A percentile compares a stretch with the other conserved stretches of the same genome.
Conservation (phyloP, 495 filamentous ascomycete species). For the Annulohypoxylon bovei region DNA sequence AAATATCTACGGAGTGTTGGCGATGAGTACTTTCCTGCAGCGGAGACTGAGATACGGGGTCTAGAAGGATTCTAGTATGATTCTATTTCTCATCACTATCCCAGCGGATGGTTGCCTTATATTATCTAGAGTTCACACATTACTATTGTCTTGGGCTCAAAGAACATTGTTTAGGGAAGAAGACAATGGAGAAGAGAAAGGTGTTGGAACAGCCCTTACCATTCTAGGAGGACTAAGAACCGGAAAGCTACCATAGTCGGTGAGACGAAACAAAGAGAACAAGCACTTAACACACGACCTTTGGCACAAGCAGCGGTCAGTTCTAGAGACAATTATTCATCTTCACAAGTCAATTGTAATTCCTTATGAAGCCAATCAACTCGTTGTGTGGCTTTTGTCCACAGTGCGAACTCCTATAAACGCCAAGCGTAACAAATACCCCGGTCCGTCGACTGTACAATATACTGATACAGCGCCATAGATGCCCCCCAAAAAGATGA, state of each 20-base stretch:
- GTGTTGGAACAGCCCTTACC: conserved; percentile 3
- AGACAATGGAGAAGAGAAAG: not conserved
- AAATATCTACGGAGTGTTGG: not conserved
- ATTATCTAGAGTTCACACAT: not conserved
- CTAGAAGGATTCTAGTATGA: not conserved
- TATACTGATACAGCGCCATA: conserved; percentile 17
- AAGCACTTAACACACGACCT: not conserved
- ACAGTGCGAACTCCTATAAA: not conserved
- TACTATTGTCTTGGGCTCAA: not conserved
- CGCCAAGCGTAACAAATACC: not conserved
- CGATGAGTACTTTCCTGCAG: not conserved
- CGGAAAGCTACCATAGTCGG: not conserved
- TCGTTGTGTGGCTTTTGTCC: conserved; percentile 20
- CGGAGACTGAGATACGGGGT: not conserved
- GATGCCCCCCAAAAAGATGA: not conserved
- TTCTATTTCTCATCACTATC: not conserved
- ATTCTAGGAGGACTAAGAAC: conserved; percentile 10
- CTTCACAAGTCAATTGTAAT: conserved; percentile 12
- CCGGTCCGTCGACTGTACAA: conserved; percentile 12
- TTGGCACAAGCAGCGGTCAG: conserved; percentile 11
- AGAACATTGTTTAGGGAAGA: conserved; percentile 20
- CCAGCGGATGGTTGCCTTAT: not conserved
- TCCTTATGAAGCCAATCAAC: conserved; percentile 17
- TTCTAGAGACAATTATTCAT: not conserved
- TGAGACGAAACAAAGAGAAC: conserved; percentile 17